These are phyloP conservation scores for Fusarium lateritium DNA, from an alignment of 2,329 filamentous ascomycete species.

Conservation along the genomic window DNA sequence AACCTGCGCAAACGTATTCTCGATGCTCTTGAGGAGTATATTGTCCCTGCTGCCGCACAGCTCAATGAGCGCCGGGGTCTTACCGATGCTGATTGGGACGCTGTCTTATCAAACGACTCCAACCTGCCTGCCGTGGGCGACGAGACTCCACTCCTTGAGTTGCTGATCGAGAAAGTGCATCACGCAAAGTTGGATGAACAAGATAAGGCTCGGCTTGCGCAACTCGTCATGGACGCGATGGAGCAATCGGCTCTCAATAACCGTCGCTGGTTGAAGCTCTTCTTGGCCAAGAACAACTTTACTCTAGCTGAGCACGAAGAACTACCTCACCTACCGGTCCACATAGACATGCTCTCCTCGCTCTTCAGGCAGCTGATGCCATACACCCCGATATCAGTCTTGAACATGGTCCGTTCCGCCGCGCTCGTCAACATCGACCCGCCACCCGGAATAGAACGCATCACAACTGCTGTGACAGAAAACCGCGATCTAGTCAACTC, in stretches of 20 bases:
- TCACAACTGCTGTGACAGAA: slow-evolving; percentile 46
- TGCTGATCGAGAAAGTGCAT: slow-evolving; percentile 13
- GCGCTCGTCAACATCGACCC: slow-evolving; percentile 46
- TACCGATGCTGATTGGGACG: slow-evolving; percentile 50
- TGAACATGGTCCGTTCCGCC: slow-evolving; percentile 36
- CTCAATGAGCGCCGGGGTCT: slow-evolving; percentile 50
- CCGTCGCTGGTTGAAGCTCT: slow-evolving; percentile 52
- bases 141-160: slow-evolving; percentile 16
- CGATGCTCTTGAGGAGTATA: slow-evolving; percentile 45
- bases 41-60: slow-evolving; percentile 50
- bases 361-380: slow-evolving; percentile 29
- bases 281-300: slow-evolving; percentile 52
- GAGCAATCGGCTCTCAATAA: slow-evolving; percentile 51
- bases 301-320: slow-evolving; percentile 30
- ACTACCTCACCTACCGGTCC: slow-evolving; percentile 47
- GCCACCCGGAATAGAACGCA: slow-evolving; percentile 33
- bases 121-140: slow-evolving; percentile 28
- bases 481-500: slow-evolving; percentile 47
- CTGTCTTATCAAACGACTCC: neutral
- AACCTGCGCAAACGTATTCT: slow-evolving; percentile 44
- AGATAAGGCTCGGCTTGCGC: slow-evolving; percentile 33
- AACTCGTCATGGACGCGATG: slow-evolving; percentile 46
- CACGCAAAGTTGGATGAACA: neutral
- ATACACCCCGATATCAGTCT: slow-evolving; percentile 37
- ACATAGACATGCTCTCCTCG: slow-evolving; percentile 15